Base-by-base conservation (phyloP, 1,284 basidiomycete genomes). In the Ustilago vetiveriae region DNA sequence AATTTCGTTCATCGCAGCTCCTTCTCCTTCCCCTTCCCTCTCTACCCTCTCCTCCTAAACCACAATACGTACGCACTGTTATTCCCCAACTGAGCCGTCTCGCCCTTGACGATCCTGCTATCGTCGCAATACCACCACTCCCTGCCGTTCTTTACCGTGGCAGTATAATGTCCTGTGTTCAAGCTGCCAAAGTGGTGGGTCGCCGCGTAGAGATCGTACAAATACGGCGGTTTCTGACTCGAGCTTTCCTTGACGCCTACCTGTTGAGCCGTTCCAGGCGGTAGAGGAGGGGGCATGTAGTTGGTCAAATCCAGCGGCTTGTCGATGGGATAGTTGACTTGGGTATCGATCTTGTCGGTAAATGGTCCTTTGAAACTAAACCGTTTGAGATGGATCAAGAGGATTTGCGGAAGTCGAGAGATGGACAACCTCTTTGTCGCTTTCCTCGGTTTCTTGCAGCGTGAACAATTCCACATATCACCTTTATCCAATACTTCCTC, bases 371-470 rank as follows among this genome's bases (percentile, higher is more conserved):
- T 90, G 67, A 90, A 90, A 42, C 91, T 91, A 84, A 98, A 99
- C 29, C 96, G 88, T 81, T 98, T 99, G 37, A 99, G 86, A 79
- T 98, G 94, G 73, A 99, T 94, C 66, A 99, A 85, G 13, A 99
- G 87, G 32, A 98, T 59, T 0, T 94, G 94, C 0, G 96, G 96
- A 11, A 98, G 86, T 14, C 95, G 90, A 3, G 94, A 88, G 22
- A 92, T 85, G 5, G 91, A 91, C n/a, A 99, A 86, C 35, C 87
- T 88, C 82, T 96, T 95, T 17, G 89, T 88, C 4, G 94, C 92
- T 60, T 88, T 88, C 43, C 92, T 88, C 47, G 91, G 88, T 33
- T 86, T 85, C 84, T 94, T 97, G 86, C 95, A 98, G 55, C 88
- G 87, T 1, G 95, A 93, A 82, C 82, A 89, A 63, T 82, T 94